A percentile compares a stretch with the other conserved stretches of the same genome.
These are phyloP conservation scores for Globisporangium cystogenes DNA, from an alignment of 352 stramenopile species.

Conservation along the genomic window DNA sequence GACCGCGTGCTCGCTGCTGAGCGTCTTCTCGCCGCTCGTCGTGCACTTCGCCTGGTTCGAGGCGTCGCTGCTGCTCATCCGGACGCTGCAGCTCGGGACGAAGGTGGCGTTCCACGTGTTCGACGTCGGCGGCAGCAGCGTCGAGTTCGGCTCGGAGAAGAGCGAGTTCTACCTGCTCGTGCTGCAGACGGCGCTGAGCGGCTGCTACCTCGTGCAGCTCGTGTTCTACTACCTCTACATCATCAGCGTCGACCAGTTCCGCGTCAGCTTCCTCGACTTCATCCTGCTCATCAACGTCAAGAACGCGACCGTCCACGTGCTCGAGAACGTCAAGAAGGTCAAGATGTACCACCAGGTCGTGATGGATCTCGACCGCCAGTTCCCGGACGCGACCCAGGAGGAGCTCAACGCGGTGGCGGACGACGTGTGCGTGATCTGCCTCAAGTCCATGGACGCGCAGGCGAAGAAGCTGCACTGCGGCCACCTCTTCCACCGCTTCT, in stretches of 20 bases:
- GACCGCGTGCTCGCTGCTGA: slow-evolving; percentile 24
- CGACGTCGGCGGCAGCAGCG: slow-evolving; percentile 34
- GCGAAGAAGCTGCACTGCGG: slow-evolving; percentile 73
- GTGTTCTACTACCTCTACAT: slow-evolving; percentile 80
- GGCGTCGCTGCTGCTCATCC: slow-evolving; percentile 56
- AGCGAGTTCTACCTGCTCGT: slow-evolving; percentile 60
- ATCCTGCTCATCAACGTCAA: slow-evolving; percentile 83
- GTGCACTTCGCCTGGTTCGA: slow-evolving; percentile 76
- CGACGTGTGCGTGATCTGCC: slow-evolving; percentile 79
- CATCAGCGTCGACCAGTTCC: slow-evolving; percentile 75
- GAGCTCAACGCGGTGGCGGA: slow-evolving; percentile 56
- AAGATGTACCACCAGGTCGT: slow-evolving; percentile 68
- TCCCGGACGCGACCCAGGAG: slow-evolving; percentile 43
- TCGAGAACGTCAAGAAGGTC: slow-evolving; percentile 64
- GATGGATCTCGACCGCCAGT: slow-evolving; percentile 60
- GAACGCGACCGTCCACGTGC: slow-evolving; percentile 55
- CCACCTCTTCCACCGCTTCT: slow-evolving; percentile 69
- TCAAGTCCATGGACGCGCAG: slow-evolving; percentile 60
- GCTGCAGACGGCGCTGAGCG: slow-evolving; percentile 56
- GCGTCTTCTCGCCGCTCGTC: slow-evolving; percentile 44
- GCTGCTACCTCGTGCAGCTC: slow-evolving; percentile 58
- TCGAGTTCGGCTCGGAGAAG: slow-evolving; percentile 35
- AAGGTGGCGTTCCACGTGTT: slow-evolving; percentile 67
- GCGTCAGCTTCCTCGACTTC: slow-evolving; percentile 72
- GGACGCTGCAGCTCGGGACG: slow-evolving; percentile 55